Base-by-base conservation (phyloP, 2,329 filamentous ascomycete genomes). In the Beauveria rudraprayagi region DNA sequence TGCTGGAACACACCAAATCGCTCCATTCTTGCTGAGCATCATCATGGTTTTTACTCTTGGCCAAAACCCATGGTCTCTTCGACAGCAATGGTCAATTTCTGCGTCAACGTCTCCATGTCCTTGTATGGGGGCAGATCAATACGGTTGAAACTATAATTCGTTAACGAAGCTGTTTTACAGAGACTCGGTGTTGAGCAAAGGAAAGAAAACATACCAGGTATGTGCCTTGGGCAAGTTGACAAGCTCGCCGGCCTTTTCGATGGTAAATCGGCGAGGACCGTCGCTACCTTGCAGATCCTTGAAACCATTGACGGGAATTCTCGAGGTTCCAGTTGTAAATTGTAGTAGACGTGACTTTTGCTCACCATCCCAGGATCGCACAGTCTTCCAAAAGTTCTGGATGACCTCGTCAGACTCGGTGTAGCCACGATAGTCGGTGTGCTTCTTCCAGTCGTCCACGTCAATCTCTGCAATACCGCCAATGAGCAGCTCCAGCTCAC, bases 391-490 rank as follows among this genome's bases (percentile, higher is more conserved):
- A 83, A 99, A 99, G 80, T 95, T 92, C 75, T 95, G 90, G 66
- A 99, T 94, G 28, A 99, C 94, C 71, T 97, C 91, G 69, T 99
- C 94, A 61, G 88, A 92, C 77, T 99, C 94, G 10, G 95, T 97
- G 82, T 99, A 99, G 60, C 94, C 94, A 68, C 94, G 89, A 76
- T 99, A 99, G 72, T 99, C 94, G 52, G 94, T 99, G 78, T 99
- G 94, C 81, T 99, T 99, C 88, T 99, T 97, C 94, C 94, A 99
- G 76, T 99, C 94, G 63, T 99, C 94, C 17, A 99, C 93, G 70
- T 99, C 94, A 67, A 99, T 99, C 76, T 99, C 94, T n/a, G 94
- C 94, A 69, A 99, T 99, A 82, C 94, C 94, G 66, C 94, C 94
- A 71, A 99, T 97, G 67, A 99, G 83, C 67, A 99, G 78, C 76